Conservation (phyloP, 1,284 basidiomycete species). For the Boletus sp. region DNA sequence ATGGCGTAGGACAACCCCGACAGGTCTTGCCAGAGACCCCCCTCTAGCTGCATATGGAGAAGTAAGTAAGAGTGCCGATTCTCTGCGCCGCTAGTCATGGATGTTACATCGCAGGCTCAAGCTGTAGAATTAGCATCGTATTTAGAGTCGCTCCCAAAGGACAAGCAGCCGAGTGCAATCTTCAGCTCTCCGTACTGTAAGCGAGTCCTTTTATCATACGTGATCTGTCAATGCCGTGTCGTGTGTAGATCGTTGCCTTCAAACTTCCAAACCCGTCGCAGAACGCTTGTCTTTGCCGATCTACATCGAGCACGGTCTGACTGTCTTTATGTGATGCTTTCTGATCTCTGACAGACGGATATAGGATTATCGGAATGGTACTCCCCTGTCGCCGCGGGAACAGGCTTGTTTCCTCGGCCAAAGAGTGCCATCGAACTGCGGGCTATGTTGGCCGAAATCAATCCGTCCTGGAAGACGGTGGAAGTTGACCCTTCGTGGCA, state of each 20-base stretch:
- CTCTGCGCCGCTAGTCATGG: background rate
- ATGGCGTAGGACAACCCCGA: conserved; percentile 54
- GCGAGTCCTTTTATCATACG: conserved; percentile 17
- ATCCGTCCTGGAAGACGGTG: conserved; percentile 57
- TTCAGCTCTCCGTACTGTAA: conserved; percentile 78
- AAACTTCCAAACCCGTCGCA: conserved; percentile 68
- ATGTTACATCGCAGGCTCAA: conserved; percentile 50
- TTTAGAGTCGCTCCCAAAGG: conserved; percentile 59
- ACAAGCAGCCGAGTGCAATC: conserved; percentile 71
- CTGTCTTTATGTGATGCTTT: background rate
- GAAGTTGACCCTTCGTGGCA: conserved; percentile 60
- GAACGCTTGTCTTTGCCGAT: conserved; percentile 62
- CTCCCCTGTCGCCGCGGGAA: conserved; percentile 62
- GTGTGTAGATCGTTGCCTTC: conserved; percentile 72
- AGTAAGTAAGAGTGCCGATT: conserved; percentile 39
- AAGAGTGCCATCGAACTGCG: conserved; percentile 48
- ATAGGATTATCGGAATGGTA: conserved; percentile 83
- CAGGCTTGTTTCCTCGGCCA: conserved; percentile 72
- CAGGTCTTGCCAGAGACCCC: conserved; percentile 72
- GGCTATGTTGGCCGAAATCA: conserved; percentile 52
- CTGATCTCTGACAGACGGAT: conserved; percentile 9
- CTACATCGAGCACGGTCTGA: conserved; percentile 69
- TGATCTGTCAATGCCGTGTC: background rate
- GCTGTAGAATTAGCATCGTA: conserved; percentile 67
- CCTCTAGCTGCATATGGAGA: conserved; percentile 75